Evolutionary conservation across 192 early-diverging fungal species (phyloP).

Genomic region (Linnemannia exigua): DNA sequence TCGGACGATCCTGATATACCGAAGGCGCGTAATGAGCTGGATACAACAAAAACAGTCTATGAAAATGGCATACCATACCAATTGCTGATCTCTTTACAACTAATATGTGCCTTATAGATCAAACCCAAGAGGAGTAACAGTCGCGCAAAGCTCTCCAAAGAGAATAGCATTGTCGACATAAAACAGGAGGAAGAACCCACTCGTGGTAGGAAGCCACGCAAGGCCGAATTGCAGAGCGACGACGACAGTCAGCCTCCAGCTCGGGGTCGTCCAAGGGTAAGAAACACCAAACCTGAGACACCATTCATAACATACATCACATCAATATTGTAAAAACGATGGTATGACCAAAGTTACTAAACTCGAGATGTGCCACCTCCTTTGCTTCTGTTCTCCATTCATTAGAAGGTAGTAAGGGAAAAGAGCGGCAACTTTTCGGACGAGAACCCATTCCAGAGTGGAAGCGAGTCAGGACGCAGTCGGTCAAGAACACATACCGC

Average conservation of each 20-base stretch:
- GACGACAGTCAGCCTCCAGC: conserved; percentile 13
- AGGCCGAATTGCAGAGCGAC: conserved; percentile 22
- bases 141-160: conserved; percentile 17
- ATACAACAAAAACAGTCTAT: too few relatives aligned
- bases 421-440: conserved; percentile 51
- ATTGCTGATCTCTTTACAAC: not conserved
- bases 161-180: conserved; percentile 17
- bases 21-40: not conserved
- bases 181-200: conserved; percentile 8
- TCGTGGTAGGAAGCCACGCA: conserved; percentile 22
- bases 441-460: conserved; percentile 60
- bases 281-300: not conserved
- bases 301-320: not conserved
- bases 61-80: not conserved
- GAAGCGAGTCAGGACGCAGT: conserved; percentile 40
- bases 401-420: conserved; percentile 20
- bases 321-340: not conserved
- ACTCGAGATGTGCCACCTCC: not conserved
- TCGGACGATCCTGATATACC: not conserved
- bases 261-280: conserved; percentile 5
- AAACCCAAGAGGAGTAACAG: conserved; percentile 40
- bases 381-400: not conserved
- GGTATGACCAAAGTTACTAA: too few relatives aligned
- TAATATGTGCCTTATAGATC: not conserved
- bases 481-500: conserved; percentile 30